These are phyloP conservation scores for Nymphaea thermarum DNA, from an alignment of 164 flowering plant genomes.

Conservation along the genomic window DNA sequence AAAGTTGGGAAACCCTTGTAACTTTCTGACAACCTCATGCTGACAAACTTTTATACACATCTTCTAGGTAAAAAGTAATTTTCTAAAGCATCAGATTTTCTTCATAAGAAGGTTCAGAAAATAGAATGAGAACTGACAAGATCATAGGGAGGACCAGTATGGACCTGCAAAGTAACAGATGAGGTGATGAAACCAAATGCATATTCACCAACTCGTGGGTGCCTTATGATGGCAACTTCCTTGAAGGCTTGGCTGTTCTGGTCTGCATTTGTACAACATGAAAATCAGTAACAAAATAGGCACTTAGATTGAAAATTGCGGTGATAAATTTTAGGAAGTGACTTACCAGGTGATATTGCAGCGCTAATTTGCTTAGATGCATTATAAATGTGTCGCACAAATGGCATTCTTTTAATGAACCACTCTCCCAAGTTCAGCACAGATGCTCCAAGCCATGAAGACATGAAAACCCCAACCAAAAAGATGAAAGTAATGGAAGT, in stretches of 20 bases:
- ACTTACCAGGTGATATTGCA: slow-evolving; percentile 66
- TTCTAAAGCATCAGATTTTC: no score
- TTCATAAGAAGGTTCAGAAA: no score
- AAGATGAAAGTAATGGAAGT: slow-evolving; percentile 72
- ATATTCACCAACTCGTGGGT: slow-evolving; percentile 91
- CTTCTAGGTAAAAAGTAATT: no score
- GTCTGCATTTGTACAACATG: slow-evolving; percentile 31
- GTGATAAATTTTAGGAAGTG: neutral
- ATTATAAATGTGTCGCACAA: slow-evolving; percentile 69
- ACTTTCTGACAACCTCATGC: no score
- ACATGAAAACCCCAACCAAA: slow-evolving; percentile 79
- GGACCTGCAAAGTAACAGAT: slow-evolving; percentile 55
- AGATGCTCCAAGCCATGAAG: slow-evolving; percentile 78
- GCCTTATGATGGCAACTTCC: slow-evolving; percentile 89
- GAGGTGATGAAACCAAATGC: slow-evolving; percentile 93
- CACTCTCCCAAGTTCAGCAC: slow-evolving; percentile 67
- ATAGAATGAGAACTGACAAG: neutral
- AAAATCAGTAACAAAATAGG: neutral
- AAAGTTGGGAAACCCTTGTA: neutral
- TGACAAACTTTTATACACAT: no score
- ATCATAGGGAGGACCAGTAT: neutral
- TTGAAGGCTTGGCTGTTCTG: slow-evolving; percentile 85
- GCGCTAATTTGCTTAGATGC: slow-evolving; percentile 80
- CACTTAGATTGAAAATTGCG: neutral
- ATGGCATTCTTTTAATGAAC: slow-evolving; percentile 79